These are phyloP conservation scores for Pholiota microspora DNA, from an alignment of 768 basidiomycete genomes.

Conservation along the genomic window DNA sequence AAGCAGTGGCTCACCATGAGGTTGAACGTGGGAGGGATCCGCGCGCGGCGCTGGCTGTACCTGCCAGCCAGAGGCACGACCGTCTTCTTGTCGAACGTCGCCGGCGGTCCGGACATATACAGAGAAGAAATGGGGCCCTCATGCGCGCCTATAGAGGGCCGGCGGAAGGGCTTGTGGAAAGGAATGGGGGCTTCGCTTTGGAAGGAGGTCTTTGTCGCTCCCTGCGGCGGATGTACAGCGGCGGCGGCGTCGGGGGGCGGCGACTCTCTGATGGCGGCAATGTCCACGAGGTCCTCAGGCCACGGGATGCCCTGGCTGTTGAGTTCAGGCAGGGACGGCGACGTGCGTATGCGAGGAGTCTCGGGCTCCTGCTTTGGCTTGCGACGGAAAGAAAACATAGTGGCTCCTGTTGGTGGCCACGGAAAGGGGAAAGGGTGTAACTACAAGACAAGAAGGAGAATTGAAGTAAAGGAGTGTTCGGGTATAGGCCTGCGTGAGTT, in stretches of 20 bases:
- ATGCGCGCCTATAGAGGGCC: slow-evolving; percentile 46
- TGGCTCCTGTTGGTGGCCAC: slow-evolving; percentile 14
- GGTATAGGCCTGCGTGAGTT: slow-evolving; percentile 7
- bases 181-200: slow-evolving; percentile 57
- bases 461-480: slow-evolving; percentile 20
- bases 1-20: slow-evolving; percentile 58
- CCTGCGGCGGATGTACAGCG: slow-evolving; percentile 50
- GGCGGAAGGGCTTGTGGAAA: slow-evolving; percentile 80
- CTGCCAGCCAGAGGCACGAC: slow-evolving; percentile 37
- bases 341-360: slow-evolving; percentile 56
- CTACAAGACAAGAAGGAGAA: slow-evolving; percentile 22
- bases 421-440: slow-evolving; percentile 16
- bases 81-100: slow-evolving; percentile 59
- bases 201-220: slow-evolving; percentile 72
- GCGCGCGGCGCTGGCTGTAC: slow-evolving; percentile 61
- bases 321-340: slow-evolving; percentile 80
- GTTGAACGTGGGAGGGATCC: slow-evolving; percentile 78
- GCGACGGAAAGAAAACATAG: slow-evolving; percentile 77
- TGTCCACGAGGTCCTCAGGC: slow-evolving; percentile 81
- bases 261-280: slow-evolving; percentile 57
- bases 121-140: slow-evolving; percentile 62
- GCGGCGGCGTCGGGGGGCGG: slow-evolving; percentile 31
- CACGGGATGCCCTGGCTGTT: slow-evolving; percentile 75
- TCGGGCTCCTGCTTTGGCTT: slow-evolving; percentile 56
- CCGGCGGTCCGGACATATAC: slow-evolving; percentile 69